Percentiles rank a stretch among this genome's conserved stretches.
Conservation (phyloP, 2,329 filamentous ascomycete genomes). For the Epichloe gansuensis region DNA sequence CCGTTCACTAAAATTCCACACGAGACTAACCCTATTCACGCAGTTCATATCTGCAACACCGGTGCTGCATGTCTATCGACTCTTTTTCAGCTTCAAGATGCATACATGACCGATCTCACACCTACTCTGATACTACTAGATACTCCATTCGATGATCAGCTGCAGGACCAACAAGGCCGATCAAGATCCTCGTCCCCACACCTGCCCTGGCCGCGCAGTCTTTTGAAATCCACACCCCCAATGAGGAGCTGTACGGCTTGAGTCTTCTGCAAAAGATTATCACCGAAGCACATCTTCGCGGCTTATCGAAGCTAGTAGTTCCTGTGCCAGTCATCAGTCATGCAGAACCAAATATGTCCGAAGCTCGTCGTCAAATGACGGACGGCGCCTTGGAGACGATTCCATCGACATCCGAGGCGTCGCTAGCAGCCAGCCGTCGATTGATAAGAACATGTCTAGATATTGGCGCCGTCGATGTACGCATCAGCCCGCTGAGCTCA, state of each 20-base stretch:
- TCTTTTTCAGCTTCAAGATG: slow-evolving; percentile 40
- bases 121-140: slow-evolving; percentile 48
- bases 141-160: slow-evolving; percentile 37
- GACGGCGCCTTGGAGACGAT: slow-evolving; percentile 28
- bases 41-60: slow-evolving; percentile 43
- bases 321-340: slow-evolving; percentile 41
- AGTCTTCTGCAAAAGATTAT: slow-evolving; percentile 43
- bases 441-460: slow-evolving; percentile 65
- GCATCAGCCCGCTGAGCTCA: slow-evolving; percentile 64
- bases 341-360: slow-evolving; percentile 17
- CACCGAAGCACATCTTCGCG: slow-evolving; percentile 44
- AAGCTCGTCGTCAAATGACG: slow-evolving; percentile 22
- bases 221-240: slow-evolving; percentile 28
- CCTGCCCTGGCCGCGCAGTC: slow-evolving; percentile 23
- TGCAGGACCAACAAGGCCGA: slow-evolving; percentile 21
- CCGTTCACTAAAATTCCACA: background rate
- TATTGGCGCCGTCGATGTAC: slow-evolving; percentile 74
- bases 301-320: slow-evolving; percentile 43
- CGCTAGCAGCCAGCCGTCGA: slow-evolving; percentile 20
- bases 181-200: slow-evolving; percentile 33
- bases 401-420: slow-evolving; percentile 12
- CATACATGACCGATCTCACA: slow-evolving; percentile 37
- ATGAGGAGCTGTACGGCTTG: slow-evolving; percentile 43
- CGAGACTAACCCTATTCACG: slow-evolving; percentile 11
- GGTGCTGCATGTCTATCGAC: slow-evolving; percentile 41